Evolutionary conservation across 805 yeast genomes (phyloP), one percentile per base, ranked within the genome.

Genomic region (Candida railenensis): DNA sequence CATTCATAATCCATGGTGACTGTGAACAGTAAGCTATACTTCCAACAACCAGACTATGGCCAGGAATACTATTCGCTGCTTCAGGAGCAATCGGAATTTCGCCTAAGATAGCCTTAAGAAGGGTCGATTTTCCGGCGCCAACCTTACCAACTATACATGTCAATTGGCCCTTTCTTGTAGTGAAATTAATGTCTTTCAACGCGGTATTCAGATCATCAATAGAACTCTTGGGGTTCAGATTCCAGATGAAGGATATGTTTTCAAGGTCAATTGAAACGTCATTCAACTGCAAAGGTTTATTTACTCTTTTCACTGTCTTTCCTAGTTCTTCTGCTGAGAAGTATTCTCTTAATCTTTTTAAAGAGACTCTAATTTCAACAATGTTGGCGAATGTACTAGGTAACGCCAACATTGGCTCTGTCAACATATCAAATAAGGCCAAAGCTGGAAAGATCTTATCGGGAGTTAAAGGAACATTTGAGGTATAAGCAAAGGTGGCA

Each of bases 71-170:
- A 8, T 12, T 12, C 9, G 39, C 22, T 8, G 66, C 46, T 2
- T 59, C 39, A 2, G 68, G 58, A 7, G 61, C 51, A 32, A 53
- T 37, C 25, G 56, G 55, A 37, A 65, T 43, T 42, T 66, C 69
- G 5, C 75, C 73, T 43, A 69, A 55, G 4, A 71, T 59, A 9
- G 72, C 53, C 45, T 61, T 61, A 37, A 69, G 57, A 16, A 71
- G 54, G 0, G 73, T 69, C 16, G 73, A 57, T 47, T 71, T 71
- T 34, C 76, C 76, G 22, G 66, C 52, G 2, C 76, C 76, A 25
- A 70, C 75, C 46, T 61, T 59, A 11, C 75, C 76, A 22, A 71
- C 74, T 16, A 71, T 51, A 56, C 76, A 70, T 4, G 71, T 59
- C 53, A 71, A 57, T 34, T 63, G 57, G 20, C 73, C 69, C 46